Percentiles rank a stretch among this genome's conserved stretches.
These are phyloP conservation scores for Excoecaria agallocha DNA, from an alignment of 345 rosid species.

Conservation along the genomic window DNA sequence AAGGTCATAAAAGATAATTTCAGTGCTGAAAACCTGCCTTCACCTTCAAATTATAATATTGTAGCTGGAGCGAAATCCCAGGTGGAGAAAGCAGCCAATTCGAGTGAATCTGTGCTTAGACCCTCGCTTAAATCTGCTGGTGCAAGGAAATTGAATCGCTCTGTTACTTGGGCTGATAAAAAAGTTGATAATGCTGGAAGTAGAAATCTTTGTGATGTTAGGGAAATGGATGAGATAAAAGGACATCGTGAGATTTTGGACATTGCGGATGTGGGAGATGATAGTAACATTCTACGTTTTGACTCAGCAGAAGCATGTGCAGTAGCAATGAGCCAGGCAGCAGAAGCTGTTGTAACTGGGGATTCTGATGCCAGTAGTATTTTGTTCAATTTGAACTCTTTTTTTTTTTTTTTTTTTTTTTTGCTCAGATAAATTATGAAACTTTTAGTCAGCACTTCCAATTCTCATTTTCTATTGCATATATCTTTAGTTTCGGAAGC, in stretches of 20 bases:
- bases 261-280: conserved; percentile 26
- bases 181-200: conserved; percentile 30
- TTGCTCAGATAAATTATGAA: conserved; percentile 11
- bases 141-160: conserved; percentile 44
- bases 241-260: conserved; percentile 18
- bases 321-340: conserved; percentile 68
- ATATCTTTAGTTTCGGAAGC: conserved; percentile 54
- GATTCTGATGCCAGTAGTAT: conserved; percentile 54
- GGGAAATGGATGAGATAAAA: conserved; percentile 35
- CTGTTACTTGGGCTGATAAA: conserved; percentile 94
- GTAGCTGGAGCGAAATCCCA: conserved; percentile 26
- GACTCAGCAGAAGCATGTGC: conserved; percentile 84
- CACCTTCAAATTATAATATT: conserved; percentile 29
- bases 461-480: conserved; percentile 8
- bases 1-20: conserved; percentile 21
- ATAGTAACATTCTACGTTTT: conserved; percentile 33
- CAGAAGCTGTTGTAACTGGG: conserved; percentile 66
- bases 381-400: not conserved
- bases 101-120: conserved; percentile 40
- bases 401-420: not conserved
- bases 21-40: conserved; percentile 28
- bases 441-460: not conserved
- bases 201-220: conserved; percentile 53
- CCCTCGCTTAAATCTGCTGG: conserved; percentile 63
- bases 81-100: conserved; percentile 30